phyloP scores from a whole-genome alignment of 2,329 filamentous ascomycete species.

The Nakataea oryzae region DNA sequence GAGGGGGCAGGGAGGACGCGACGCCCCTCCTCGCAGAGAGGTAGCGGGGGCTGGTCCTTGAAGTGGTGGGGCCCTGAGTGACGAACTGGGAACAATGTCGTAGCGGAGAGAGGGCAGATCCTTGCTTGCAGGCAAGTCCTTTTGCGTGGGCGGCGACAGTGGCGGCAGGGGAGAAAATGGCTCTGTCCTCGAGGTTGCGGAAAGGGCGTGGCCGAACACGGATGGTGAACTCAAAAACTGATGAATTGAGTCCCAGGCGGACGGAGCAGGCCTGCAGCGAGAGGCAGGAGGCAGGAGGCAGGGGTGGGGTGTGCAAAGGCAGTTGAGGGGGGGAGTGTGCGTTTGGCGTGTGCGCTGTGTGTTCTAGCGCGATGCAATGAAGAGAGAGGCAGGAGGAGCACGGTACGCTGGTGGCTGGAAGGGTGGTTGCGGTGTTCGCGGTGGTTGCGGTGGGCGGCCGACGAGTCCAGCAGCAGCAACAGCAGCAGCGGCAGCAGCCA shows the following conservation, averaged over 20 bases:
- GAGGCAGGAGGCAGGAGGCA: background rate
- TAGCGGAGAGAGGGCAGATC: background rate
- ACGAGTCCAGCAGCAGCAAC: too few relatives aligned
- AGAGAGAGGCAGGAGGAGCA: background rate
- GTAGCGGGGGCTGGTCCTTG: background rate
- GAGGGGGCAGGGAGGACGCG: background rate
- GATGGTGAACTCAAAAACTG: background rate
- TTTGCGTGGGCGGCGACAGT: background rate
- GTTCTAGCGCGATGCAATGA: background rate
- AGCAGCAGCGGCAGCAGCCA: too few relatives aligned
- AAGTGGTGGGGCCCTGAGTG: background rate
- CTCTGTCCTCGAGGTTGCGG: background rate
- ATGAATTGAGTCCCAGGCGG: background rate
- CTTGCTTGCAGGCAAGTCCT: background rate
- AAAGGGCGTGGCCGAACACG: background rate
- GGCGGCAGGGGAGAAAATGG: background rate
- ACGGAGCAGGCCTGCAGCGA: background rate
- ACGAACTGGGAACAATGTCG: background rate
- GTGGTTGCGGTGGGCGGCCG: background rate
- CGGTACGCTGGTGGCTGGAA: too few relatives aligned
- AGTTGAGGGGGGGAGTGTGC: background rate
- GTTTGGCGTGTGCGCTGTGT: background rate
- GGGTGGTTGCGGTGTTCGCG: too few relatives aligned
- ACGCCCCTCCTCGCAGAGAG: background rate
- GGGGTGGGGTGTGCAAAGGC: background rate